These are phyloP conservation scores for Ciborinia camelliae DNA, from an alignment of 2,329 filamentous ascomycete genomes.

Conservation along the genomic window DNA sequence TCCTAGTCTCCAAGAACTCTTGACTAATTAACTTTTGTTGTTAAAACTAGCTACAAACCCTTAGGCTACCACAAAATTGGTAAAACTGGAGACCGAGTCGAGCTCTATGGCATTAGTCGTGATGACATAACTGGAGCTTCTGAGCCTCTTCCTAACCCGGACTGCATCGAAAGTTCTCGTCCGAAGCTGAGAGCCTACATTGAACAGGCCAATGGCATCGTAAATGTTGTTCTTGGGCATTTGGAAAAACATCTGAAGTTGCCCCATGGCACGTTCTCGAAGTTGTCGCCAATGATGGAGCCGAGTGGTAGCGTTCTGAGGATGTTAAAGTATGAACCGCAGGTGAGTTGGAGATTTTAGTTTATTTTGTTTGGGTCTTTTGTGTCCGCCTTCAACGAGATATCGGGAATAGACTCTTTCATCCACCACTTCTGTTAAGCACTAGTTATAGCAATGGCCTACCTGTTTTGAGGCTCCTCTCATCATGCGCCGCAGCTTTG, in stretches of 20 bases:
- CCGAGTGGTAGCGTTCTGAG: slow-evolving; percentile 8
- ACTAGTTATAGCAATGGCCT: not conserved
- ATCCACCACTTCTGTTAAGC: not conserved
- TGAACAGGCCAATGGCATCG: not conserved
- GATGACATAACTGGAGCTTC: slow-evolving; percentile 14
- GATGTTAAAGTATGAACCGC: slow-evolving; percentile 7
- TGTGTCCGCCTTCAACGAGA: not conserved
- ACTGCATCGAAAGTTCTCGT: slow-evolving; percentile 2
- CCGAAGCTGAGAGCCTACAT: not conserved
- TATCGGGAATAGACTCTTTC: not conserved
- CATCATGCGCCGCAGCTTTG: not conserved
- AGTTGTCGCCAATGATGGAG: not conserved
- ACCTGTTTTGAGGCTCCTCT: not conserved
- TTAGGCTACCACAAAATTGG: slow-evolving; percentile 12
- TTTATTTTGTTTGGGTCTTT: too few species aligned
- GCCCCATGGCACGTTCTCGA: not conserved
- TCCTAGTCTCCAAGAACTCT: not conserved
- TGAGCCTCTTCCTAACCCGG: slow-evolving; percentile 8
- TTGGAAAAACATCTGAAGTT: slow-evolving; percentile 6
- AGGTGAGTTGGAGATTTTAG: not conserved
- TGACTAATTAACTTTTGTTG: not conserved
- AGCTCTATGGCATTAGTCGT: not conserved
- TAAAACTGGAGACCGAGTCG: not conserved
- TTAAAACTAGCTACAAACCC: slow-evolving; percentile 6
- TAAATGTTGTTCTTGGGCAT: not conserved